Percentiles rank a stretch among this genome's conserved stretches.
Conservation (phyloP, 169 alveolate genomes). For the Cytauxzoon felis region DNA sequence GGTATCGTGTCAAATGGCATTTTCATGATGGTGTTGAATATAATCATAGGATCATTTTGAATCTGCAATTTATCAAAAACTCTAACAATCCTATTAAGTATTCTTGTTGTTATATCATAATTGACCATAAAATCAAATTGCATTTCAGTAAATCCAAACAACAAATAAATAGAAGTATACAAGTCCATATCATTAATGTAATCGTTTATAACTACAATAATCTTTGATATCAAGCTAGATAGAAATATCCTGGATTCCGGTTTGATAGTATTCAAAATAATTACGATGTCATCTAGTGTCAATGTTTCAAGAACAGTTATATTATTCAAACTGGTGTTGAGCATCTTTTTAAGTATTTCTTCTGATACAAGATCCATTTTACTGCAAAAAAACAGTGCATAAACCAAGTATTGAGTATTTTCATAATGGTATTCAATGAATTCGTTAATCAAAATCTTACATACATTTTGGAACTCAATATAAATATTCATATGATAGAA, state of each 20-base stretch:
- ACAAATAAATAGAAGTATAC: conserved; percentile 8
- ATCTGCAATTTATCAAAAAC: conserved; percentile 26
- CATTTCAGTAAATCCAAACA: conserved; percentile 21
- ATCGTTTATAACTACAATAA: conserved; percentile 15
- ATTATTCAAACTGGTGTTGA: conserved; percentile 11
- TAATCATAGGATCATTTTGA: background rate
- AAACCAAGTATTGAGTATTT: conserved; percentile 6
- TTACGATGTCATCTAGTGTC: conserved; percentile 16
- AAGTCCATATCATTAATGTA: conserved; percentile 27
- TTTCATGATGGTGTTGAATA: conserved; percentile 11
- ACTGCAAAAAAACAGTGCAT: conserved; percentile 10
- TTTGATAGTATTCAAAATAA: conserved; percentile 5
- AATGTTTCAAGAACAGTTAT: conserved; percentile 17
- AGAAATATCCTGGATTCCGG: background rate
- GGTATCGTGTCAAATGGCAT: conserved; percentile 23
- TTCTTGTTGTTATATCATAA: conserved; percentile 2
- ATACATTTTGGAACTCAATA: conserved; percentile 3
- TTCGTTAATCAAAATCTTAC: conserved; percentile 31
- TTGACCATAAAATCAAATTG: conserved; percentile 23
- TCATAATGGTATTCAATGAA: conserved; percentile 11
- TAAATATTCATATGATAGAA: conserved; percentile 19
- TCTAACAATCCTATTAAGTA: conserved; percentile 2
- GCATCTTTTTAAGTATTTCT: conserved; percentile 2
- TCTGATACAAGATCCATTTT: conserved; percentile 11
- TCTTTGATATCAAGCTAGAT: conserved; percentile 9